A percentile compares a stretch with the other conserved stretches of the same genome.
phyloP scores from a whole-genome alignment of 2,329 filamentous ascomycete species.

The Botrytis byssoidea region DNA sequence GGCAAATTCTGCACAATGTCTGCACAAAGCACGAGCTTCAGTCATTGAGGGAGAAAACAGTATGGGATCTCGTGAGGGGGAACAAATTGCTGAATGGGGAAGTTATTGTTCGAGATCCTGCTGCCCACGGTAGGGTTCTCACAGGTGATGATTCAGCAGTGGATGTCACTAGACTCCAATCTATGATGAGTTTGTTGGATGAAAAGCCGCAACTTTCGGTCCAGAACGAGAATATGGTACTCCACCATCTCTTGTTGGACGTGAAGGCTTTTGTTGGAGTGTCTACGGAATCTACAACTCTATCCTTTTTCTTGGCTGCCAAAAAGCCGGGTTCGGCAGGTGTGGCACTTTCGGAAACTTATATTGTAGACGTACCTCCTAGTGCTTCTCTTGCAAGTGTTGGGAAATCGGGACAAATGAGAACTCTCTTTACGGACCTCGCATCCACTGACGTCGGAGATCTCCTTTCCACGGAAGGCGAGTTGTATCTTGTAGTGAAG shows the following conservation, averaged over 20 bases:
- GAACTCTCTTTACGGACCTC: conserved; percentile 85
- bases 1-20: conserved; percentile 92
- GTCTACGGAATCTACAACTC: conserved; percentile 69
- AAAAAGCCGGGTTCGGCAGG: conserved; percentile 64
- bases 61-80: conserved; percentile 91
- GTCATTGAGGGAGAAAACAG: conserved; percentile 79
- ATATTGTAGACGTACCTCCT: conserved; percentile 72
- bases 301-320: conserved; percentile 75
- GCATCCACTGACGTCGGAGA: conserved; percentile 57
- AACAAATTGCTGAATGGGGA: conserved; percentile 94
- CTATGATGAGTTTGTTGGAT: conserved; percentile 91
- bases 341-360: conserved; percentile 76
- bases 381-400: conserved; percentile 69
- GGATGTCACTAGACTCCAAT: conserved; percentile 86
- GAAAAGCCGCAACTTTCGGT: conserved; percentile 68
- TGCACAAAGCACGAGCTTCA: conserved; percentile 82
- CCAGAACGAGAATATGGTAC: conserved; percentile 62
- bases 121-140: conserved; percentile 77
- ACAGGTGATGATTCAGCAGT: conserved; percentile 93
- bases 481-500: conserved; percentile 81
- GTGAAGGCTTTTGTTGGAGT: conserved; percentile 79
- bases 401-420: conserved; percentile 65
- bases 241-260: conserved; percentile 82
- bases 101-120: conserved; percentile 89
- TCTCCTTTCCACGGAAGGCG: conserved; percentile 60